Base-by-base conservation (phyloP, 371 early-diverging fungal species). In the Mycotypha africana region DNA sequence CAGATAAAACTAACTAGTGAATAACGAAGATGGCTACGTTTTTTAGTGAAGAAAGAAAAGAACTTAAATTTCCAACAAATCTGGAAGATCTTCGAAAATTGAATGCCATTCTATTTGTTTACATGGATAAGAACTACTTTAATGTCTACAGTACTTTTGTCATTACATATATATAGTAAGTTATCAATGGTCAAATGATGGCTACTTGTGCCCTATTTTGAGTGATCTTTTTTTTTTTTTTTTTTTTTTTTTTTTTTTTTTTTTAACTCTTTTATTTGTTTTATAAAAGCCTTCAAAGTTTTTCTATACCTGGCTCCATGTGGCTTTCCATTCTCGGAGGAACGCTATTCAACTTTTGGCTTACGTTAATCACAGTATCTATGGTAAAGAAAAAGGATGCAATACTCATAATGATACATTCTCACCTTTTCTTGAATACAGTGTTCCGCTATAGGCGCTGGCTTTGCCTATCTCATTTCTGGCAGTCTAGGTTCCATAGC, bases 231-330 rank as follows among this genome's bases (percentile, higher is more conserved):
- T n/a, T n/a, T n/a, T n/a, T n/a, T n/a, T n/a, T n/a, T n/a, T n/a
- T n/a, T n/a, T n/a, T n/a, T n/a, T n/a, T n/a, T n/a, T n/a, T n/a
- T n/a, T n/a, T n/a, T n/a, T n/a, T n/a, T n/a, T n/a, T n/a, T n/a
- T n/a, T n/a, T n/a, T n/a, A n/a, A n/a, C n/a, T n/a, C n/a, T n/a
- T n/a, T n/a, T n/a, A 30, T 33, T 26, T 22, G 16, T 34, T 7
- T 9, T 24, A 16, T 24, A 30, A 19, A 41, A 84, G 84, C 37
- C 63, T 83, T 12, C 81, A 83, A 45, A 79, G 80, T 23, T 83
- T 83, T 46, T 78, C 80, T 17, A 76, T 83, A 28, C 84, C 84
- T 21, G 84, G 84, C 4, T 81, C 81, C 38, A 81, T 81, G 79
- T 80, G 80, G 84, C 60, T 83, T 36, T 79, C 78, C 22, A 70